Evolutionary conservation across 306 rosid genomes (phyloP).

Genomic region (Cyamopsis tetragonoloba): DNA sequence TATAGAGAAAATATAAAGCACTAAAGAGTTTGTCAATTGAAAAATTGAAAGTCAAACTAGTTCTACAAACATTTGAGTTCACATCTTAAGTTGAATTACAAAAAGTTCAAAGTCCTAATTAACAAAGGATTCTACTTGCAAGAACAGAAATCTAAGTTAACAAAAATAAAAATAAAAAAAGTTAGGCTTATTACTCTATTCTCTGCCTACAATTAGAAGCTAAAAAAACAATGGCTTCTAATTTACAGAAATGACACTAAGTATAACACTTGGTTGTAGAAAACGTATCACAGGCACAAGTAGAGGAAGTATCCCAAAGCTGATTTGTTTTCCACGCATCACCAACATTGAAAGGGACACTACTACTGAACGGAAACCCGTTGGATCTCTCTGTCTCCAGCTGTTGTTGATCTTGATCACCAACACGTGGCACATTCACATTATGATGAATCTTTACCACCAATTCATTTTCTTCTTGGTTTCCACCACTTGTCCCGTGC

Average conservation of each 20-base stretch:
- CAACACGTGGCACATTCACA: constrained; percentile 30
- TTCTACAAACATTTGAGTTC: constrained; percentile 34
- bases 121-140: neutral
- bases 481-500: constrained; percentile 26
- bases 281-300: constrained; percentile 61
- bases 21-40: no score
- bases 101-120: constrained; percentile 20
- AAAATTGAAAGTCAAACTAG: no score
- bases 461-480: constrained; percentile 16
- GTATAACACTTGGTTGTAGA: constrained; percentile 60
- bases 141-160: no score
- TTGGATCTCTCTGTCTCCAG: no score
- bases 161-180: no score
- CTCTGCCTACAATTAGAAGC: constrained; percentile 19
- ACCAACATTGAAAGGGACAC: constrained; percentile 45
- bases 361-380: constrained; percentile 44
- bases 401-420: constrained; percentile 40
- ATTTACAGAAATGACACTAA: constrained; percentile 21
- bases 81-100: constrained; percentile 24
- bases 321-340: constrained; percentile 72
- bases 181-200: constrained; percentile 26
- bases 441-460: constrained; percentile 40
- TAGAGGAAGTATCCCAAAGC: constrained; percentile 68
- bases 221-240: constrained; percentile 35
- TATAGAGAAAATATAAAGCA: no score